Percentiles rank a stretch among this genome's conserved stretches.
Evolutionary conservation across 208 protist genomes (phyloP).

Genomic region (Trypanosoma cruzi): DNA sequence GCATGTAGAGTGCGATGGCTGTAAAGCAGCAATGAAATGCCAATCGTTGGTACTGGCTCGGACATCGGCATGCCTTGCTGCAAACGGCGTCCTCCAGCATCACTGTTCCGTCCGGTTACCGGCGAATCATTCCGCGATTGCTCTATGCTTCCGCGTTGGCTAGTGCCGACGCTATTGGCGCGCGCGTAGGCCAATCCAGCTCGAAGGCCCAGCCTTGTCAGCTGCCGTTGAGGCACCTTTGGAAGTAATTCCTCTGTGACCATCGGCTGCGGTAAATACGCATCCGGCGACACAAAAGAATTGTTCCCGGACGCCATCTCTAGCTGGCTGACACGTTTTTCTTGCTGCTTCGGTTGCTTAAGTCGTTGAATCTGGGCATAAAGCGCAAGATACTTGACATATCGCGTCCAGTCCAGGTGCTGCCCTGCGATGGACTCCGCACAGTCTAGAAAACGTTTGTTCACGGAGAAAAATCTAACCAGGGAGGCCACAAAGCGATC

Average conservation of each 20-base stretch:
- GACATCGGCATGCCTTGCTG: slow-evolving; percentile 23
- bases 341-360: slow-evolving; percentile 1
- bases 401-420: slow-evolving; percentile 67
- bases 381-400: slow-evolving; percentile 87
- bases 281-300: slow-evolving; percentile 15
- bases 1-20: slow-evolving; percentile 78
- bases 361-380: slow-evolving; percentile 53
- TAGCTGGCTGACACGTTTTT: background rate
- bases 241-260: background rate
- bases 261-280: slow-evolving; percentile 25
- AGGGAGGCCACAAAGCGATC: slow-evolving; percentile 44
- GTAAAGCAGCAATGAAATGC: slow-evolving; percentile 73
- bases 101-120: background rate
- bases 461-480: slow-evolving; percentile 52
- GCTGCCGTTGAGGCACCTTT: slow-evolving; percentile 1
- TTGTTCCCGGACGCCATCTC: slow-evolving; percentile 3
- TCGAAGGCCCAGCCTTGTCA: background rate
- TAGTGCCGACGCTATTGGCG: background rate
- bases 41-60: slow-evolving; percentile 75
- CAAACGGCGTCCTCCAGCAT: slow-evolving; percentile 11
- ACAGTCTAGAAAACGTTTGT: slow-evolving; percentile 49
- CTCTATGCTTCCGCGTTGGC: background rate
- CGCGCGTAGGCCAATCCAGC: background rate
- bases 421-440: slow-evolving; percentile 32
- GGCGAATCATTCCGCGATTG: background rate